Conservation (phyloP, 257 asterid species). For the Capsicum chinense region DNA sequence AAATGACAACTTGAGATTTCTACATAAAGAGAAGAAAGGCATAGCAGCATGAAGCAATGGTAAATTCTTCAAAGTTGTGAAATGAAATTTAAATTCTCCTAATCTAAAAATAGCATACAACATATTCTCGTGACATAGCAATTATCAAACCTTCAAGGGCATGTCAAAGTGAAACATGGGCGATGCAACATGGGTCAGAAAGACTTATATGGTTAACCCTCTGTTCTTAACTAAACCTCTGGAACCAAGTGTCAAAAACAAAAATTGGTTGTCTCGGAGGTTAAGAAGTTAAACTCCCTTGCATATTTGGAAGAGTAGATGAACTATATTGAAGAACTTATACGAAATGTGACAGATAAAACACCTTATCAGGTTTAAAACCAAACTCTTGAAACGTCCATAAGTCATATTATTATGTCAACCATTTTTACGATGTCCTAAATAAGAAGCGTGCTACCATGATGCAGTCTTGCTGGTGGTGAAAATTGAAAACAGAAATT, state of each 20-base stretch:
- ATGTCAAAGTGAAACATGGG: conserved; percentile 6
- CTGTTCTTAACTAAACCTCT: neutral
- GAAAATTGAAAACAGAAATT: neutral
- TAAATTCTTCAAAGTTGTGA: conserved; percentile 11
- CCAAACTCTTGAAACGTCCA: no score
- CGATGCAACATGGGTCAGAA: neutral
- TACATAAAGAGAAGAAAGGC: neutral
- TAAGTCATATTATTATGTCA: neutral
- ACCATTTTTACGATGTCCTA: neutral
- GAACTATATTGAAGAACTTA: conserved; percentile 8
- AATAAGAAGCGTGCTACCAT: neutral
- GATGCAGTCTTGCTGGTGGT: conserved; percentile 3
- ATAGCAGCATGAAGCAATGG: neutral
- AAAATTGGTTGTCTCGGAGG: neutral
- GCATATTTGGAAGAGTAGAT: neutral
- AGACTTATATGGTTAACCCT: neutral
- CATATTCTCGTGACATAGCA: neutral
- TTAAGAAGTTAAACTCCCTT: neutral
- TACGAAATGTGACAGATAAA: neutral
- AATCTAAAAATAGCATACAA: neutral
- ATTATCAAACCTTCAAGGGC: conserved; percentile 6
- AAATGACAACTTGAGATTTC: conserved; percentile 2
- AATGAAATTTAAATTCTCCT: neutral
- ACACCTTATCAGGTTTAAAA: neutral
- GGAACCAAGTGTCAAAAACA: neutral